Percentiles rank a stretch among this genome's conserved stretches.
Conservation (phyloP, 805 yeast species). For the Cyberlindnera meyerae region DNA sequence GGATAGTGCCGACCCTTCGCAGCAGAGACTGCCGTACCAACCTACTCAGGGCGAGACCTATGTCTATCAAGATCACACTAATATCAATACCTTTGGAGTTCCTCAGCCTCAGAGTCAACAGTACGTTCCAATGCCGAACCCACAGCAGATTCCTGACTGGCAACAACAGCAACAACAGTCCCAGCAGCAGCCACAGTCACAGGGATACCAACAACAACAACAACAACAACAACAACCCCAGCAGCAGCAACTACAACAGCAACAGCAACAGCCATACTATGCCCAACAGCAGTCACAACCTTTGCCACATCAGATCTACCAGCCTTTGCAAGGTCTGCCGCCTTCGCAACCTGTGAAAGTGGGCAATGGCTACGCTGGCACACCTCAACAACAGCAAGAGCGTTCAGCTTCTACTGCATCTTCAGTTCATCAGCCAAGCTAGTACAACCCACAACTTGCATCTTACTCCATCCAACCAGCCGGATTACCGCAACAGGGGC, state of each 20-base stretch:
- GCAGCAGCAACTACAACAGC: constrained; percentile 10
- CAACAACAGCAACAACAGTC: constrained; percentile 2
- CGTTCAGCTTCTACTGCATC: no score
- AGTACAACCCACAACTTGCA: neutral
- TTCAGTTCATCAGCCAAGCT: no score
- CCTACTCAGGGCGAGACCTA: neutral
- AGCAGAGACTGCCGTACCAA: no score
- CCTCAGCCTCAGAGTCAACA: neutral
- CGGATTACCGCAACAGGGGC: no score
- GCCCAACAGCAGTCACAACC: neutral
- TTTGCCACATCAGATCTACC: no score
- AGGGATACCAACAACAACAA: constrained; percentile 9
- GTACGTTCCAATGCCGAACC: neutral
- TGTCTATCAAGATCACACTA: constrained; percentile 1
- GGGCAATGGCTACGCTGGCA: no score
- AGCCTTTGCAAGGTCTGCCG: no score
- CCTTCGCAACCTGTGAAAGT: no score
- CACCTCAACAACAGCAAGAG: no score
- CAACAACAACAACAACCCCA: constrained; percentile 8
- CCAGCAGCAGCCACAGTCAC: constrained; percentile 6
- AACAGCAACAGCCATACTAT: constrained; percentile 5
- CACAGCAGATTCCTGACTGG: neutral
- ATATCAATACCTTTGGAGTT: neutral
- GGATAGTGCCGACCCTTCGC: constrained; percentile 7
- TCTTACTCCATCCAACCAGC: no score